phyloP scores from a whole-genome alignment of 345 rosid species.

The Crucihimalaya himalaica region DNA sequence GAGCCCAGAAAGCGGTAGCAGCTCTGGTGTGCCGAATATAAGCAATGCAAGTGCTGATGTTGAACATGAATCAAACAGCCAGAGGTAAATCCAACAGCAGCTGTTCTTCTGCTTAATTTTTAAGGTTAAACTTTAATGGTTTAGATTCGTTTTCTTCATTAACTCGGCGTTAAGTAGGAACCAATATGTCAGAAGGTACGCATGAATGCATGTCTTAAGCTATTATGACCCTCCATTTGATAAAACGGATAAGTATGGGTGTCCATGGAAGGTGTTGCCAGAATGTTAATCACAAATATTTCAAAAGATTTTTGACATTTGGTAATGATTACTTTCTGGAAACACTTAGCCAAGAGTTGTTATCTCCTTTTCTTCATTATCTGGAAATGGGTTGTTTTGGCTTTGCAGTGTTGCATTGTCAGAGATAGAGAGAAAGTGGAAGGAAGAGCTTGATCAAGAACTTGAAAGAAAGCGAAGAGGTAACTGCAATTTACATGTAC shows the following conservation, averaged over 20 bases:
- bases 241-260: too few species aligned
- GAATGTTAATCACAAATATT: too few species aligned
- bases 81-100: slow-evolving; percentile 47
- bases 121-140: not conserved
- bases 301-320: too few species aligned
- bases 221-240: not conserved
- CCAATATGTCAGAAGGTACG: not conserved
- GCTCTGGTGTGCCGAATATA: slow-evolving; percentile 9
- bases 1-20: slow-evolving; percentile 62
- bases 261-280: not conserved
- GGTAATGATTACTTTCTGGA: too few species aligned
- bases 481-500: slow-evolving; percentile 19
- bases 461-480: slow-evolving; percentile 86
- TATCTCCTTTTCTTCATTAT: slow-evolving; percentile 2
- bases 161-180: not conserved
- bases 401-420: slow-evolving; percentile 48
- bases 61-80: slow-evolving; percentile 56
- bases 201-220: not conserved
- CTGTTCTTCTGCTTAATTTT: not conserved
- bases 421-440: slow-evolving; percentile 81
- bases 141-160: not conserved
- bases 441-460: slow-evolving; percentile 93
- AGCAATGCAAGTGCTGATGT: slow-evolving; percentile 5
- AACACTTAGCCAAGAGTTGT: not conserved
- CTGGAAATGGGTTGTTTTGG: slow-evolving; percentile 26